Evolutionary conservation across 1,284 basidiomycete genomes (phyloP).

Genomic region (Trichosporon sp.): DNA sequence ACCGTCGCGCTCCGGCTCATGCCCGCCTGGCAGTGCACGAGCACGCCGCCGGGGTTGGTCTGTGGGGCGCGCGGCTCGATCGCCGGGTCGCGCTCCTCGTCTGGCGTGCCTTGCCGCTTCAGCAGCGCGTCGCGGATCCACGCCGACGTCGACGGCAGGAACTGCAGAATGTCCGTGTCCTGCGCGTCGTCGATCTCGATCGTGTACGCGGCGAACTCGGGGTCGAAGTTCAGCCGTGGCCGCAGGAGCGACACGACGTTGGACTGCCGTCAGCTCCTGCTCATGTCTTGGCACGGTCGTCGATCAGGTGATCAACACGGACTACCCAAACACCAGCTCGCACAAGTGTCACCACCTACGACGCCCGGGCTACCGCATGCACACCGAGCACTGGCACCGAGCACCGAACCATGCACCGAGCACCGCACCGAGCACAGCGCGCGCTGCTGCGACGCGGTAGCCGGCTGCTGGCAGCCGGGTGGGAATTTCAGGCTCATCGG

Average conservation of each 20-base stretch:
- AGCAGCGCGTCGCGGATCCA: slow-evolving; percentile 71
- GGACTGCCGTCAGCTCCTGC: slow-evolving; percentile 22
- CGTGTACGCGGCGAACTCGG: slow-evolving; percentile 35
- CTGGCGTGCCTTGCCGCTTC: slow-evolving; percentile 2
- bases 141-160: slow-evolving; percentile 68
- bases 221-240: slow-evolving; percentile 33
- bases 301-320: neutral
- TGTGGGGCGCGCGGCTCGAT: slow-evolving; percentile 7
- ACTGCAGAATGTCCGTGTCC: slow-evolving; percentile 63
- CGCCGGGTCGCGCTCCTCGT: neutral
- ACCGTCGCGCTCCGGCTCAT: slow-evolving; percentile 77
- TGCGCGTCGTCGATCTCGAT: slow-evolving; percentile 49
- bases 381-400: neutral
- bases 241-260: slow-evolving; percentile 46
- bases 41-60: slow-evolving; percentile 64
- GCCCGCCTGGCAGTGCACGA: slow-evolving; percentile 83
- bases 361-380: neutral
- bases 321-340: neutral
- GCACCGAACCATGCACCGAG: neutral
- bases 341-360: neutral
- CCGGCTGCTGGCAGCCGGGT: neutral
- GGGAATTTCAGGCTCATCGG: neutral
- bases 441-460: neutral
- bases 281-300: neutral
- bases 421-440: neutral